Conservation (phyloP, 2,329 filamentous ascomycete species). For the Elsinoe australis region DNA sequence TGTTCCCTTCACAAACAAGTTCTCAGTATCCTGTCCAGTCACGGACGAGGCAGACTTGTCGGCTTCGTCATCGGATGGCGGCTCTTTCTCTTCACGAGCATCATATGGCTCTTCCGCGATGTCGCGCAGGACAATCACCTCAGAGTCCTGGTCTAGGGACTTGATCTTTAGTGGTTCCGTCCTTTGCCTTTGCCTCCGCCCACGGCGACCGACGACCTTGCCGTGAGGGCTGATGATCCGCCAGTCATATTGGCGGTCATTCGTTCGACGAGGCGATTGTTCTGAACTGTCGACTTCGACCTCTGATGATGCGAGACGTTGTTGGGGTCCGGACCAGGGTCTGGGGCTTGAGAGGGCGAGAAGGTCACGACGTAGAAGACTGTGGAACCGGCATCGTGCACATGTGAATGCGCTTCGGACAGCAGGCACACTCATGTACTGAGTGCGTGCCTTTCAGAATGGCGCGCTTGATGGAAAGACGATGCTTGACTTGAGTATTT, state of each 20-base stretch:
- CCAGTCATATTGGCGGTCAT: background rate
- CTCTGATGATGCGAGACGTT: background rate
- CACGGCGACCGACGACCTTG: constrained; percentile 5
- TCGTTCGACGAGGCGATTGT: background rate
- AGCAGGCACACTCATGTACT: constrained; percentile 19
- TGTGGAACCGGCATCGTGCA: constrained; percentile 20
- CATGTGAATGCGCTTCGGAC: constrained; percentile 18
- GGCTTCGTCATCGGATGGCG: background rate
- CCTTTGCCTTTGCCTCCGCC: constrained; percentile 14
- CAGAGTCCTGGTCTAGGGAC: constrained; percentile 18
- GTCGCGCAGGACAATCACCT: constrained; percentile 20
- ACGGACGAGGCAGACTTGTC: background rate
- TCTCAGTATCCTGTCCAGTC: background rate
- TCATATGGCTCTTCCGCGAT: constrained; percentile 14
- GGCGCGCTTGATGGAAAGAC: background rate
- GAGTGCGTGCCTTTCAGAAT: background rate
- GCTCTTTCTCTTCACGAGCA: background rate
- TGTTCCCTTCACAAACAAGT: background rate
- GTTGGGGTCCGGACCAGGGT: background rate
- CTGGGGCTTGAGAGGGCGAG: background rate
- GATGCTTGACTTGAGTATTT: background rate
- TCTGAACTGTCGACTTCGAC: background rate
- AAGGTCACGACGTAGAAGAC: constrained; percentile 12
- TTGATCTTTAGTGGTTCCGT: constrained; percentile 18
- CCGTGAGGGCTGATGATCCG: constrained; percentile 2